These are phyloP conservation scores for Spinellus fusiger DNA, from an alignment of 192 early-diverging fungal genomes.

Conservation along the genomic window DNA sequence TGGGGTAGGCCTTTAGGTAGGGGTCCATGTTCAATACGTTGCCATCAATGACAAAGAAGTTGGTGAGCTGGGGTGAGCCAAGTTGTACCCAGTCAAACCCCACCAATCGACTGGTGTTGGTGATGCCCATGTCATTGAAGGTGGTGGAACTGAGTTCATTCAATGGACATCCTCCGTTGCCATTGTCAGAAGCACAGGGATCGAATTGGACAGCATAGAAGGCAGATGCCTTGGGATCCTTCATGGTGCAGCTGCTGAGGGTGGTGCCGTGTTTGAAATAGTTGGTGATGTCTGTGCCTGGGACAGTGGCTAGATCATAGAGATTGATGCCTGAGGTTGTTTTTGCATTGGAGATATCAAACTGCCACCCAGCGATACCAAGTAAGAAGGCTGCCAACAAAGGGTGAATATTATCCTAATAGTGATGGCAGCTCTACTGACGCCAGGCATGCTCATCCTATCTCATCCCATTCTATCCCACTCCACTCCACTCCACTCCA, in stretches of 20 bases:
- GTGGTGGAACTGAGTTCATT: constrained; percentile 20
- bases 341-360: constrained; percentile 27
- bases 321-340: constrained; percentile 30
- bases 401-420: constrained; percentile 30
- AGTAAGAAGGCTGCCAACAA: constrained; percentile 20
- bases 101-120: constrained; percentile 39
- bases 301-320: constrained; percentile 16
- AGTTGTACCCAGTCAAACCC: constrained; percentile 69
- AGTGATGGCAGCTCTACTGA: constrained; percentile 9
- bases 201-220: constrained; percentile 37
- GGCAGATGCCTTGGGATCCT: constrained; percentile 2
- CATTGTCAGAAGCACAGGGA: constrained; percentile 39
- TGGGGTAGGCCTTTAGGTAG: constrained; percentile 44
- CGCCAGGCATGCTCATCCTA: not conserved
- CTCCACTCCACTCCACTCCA: not conserved
- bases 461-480: too few species aligned
- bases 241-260: constrained; percentile 15
- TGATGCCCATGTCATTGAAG: constrained; percentile 11
- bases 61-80: constrained; percentile 18
- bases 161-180: constrained; percentile 37
- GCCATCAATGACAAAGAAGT: constrained; percentile 72
- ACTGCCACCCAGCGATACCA: constrained; percentile 44
- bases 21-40: constrained; percentile 68
- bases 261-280: constrained; percentile 32
- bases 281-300: constrained; percentile 57